Evolutionary conservation across 31 red algal species (phyloP), one percentile per base, ranked within the genome.

Genomic region (Odonthalia washingtoniensis): DNA sequence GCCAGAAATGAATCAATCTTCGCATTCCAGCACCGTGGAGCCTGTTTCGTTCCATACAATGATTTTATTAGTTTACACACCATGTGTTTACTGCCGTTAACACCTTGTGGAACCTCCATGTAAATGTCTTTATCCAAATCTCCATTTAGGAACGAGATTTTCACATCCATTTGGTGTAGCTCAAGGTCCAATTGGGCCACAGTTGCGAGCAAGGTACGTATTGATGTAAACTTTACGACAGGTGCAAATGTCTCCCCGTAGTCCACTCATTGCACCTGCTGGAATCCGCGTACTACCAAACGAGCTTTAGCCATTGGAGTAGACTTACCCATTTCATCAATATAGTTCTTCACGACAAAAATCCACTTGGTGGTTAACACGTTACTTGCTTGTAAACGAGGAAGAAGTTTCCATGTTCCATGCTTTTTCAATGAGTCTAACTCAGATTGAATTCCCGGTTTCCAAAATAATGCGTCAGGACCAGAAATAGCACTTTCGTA

Each of bases 101-200:
- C 36, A 26, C 84, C 84, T 1, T 57, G 4, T 34, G 72, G 74
- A 9, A 62, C 34, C 43, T 87, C 84, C 40, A 87, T 76, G 42
- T 61, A 87, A 4, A 61, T 34, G 17, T 80, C 46, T 42, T 87
- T 46, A 5, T 39, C 69, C 16, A 87, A 17, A 1, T 75, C 40
- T 17, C 84, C 44, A 62, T 87, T 77, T 44, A 87, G 14, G 73
- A 87, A 89, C 4, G 84, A n/a, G 4, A 72, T 79, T 27, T 79
- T 36, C 34, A 77, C 28, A 64, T 87, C 72, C 84, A 89, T 65
- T 60, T 81, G 63, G 69, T 67, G 86, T 9, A 66, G 33, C 16
- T 64, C 31, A 24, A 67, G 67, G 46, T 66, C 43, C 3, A 37
- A 3, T 2, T 67, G 40, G 1, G 77, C 86, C 46, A 42, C 57